A percentile compares a stretch with the other conserved stretches of the same genome.
These are phyloP conservation scores for Aspergillus udagawae DNA, from an alignment of 2,329 filamentous ascomycete genomes.

Conservation along the genomic window DNA sequence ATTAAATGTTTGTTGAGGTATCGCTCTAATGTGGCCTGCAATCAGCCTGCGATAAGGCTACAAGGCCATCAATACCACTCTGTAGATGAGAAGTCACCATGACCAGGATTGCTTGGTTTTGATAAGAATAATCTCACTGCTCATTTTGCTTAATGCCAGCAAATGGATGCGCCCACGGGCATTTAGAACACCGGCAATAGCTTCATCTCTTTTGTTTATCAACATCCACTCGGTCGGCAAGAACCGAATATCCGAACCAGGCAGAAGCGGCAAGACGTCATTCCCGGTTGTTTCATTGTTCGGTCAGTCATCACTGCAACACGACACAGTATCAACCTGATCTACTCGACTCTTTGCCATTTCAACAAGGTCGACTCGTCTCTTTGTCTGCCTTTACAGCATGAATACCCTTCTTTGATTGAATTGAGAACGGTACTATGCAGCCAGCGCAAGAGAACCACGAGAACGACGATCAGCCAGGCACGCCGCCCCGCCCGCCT, in stretches of 20 bases:
- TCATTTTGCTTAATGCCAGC: not conserved
- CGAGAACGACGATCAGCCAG: conserved; percentile 21
- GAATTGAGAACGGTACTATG: conserved; percentile 31
- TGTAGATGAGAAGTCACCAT: not conserved
- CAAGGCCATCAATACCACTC: not conserved
- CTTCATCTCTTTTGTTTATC: not conserved
- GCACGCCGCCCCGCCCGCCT: conserved; percentile 42
- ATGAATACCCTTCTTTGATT: not conserved
- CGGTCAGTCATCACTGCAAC: not conserved
- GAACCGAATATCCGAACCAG: conserved; percentile 12
- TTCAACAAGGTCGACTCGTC: not conserved
- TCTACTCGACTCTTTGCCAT: not conserved
- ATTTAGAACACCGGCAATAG: not conserved
- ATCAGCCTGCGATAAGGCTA: not conserved
- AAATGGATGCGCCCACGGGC: too few species aligned
- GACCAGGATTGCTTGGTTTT: not conserved
- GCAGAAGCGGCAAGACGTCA: conserved; percentile 15
- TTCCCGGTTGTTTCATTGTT: not conserved
- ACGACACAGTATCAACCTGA: not conserved
- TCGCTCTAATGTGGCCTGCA: too few species aligned
- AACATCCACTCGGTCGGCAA: not conserved
- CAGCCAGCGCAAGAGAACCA: conserved; percentile 18
- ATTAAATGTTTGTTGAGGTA: not conserved
- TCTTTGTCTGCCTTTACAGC: not conserved
- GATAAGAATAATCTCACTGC: not conserved